Conservation (phyloP, 164 flowering plant species). For the Macadamia integrifolia region DNA sequence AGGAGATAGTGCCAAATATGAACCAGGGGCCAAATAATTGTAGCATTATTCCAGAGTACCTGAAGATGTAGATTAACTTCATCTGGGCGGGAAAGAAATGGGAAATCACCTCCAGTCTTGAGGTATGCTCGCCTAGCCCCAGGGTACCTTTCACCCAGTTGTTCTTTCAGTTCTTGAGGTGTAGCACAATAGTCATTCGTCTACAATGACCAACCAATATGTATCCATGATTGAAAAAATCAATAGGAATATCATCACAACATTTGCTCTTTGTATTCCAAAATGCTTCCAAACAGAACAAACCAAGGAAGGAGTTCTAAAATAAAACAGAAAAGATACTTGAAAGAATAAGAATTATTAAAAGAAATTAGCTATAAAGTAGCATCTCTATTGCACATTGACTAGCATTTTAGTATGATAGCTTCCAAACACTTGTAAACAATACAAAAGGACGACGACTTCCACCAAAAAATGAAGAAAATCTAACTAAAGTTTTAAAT, state of each 20-base stretch:
- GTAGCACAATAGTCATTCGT: constrained; percentile 92
- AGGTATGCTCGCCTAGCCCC: constrained; percentile 82
- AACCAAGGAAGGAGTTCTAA: not conserved
- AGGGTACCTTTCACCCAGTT: constrained; percentile 79
- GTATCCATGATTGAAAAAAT: not conserved
- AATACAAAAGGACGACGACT: too few species aligned
- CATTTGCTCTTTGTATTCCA: not conserved
- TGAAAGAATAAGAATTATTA: too few species aligned
- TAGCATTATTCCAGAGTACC: constrained; percentile 34
- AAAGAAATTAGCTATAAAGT: too few species aligned
- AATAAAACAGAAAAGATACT: not conserved
- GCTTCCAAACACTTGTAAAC: too few species aligned
- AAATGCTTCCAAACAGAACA: not conserved
- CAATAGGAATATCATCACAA: not conserved
- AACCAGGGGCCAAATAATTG: not conserved
- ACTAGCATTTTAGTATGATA: too few species aligned
- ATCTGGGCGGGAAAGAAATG: constrained; percentile 96
- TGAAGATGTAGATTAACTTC: constrained; percentile 97
- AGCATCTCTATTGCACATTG: too few species aligned
- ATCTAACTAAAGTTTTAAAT: too few species aligned
- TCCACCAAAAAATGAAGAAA: too few species aligned
- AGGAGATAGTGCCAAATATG: not conserved
- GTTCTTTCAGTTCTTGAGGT: constrained; percentile 84
- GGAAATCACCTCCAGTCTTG: constrained; percentile 94
- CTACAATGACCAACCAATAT: constrained; percentile 29